These are phyloP conservation scores for Ascoidea rubescens DNA, from an alignment of 805 yeast species.

Conservation along the genomic window DNA sequence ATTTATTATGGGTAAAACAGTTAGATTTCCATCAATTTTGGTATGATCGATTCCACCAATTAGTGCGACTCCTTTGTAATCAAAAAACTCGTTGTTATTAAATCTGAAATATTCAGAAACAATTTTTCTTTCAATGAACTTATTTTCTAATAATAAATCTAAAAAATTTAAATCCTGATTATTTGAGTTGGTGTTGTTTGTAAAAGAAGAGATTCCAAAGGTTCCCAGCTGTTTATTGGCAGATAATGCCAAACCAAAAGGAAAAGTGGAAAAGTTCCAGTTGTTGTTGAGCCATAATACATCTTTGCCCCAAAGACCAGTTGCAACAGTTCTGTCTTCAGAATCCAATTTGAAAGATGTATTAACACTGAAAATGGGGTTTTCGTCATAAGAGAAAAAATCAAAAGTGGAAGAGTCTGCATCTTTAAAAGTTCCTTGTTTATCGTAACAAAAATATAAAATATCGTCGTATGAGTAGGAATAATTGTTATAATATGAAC, in stretches of 20 bases:
- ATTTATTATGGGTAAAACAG: neutral
- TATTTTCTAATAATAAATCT: no score
- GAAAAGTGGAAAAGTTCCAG: neutral
- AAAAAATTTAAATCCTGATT: neutral
- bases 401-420: neutral
- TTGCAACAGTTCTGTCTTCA: neutral
- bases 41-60: neutral
- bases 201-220: neutral
- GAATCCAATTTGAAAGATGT: neutral
- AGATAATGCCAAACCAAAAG: neutral
- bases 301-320: neutral
- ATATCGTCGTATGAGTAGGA: neutral
- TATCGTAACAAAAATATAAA: neutral
- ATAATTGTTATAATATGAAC: neutral
- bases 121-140: neutral
- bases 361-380: no score
- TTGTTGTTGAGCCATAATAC: no score
- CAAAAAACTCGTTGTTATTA: no score
- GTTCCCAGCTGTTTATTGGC: neutral
- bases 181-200: conserved; percentile 3
- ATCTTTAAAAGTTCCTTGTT: neutral
- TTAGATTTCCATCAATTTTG: no score
- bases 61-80: neutral
- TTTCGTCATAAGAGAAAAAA: no score
- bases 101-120: neutral